Evolutionary conservation across 2,329 filamentous ascomycete genomes (phyloP).

Genomic region (Pezicula radicicola): DNA sequence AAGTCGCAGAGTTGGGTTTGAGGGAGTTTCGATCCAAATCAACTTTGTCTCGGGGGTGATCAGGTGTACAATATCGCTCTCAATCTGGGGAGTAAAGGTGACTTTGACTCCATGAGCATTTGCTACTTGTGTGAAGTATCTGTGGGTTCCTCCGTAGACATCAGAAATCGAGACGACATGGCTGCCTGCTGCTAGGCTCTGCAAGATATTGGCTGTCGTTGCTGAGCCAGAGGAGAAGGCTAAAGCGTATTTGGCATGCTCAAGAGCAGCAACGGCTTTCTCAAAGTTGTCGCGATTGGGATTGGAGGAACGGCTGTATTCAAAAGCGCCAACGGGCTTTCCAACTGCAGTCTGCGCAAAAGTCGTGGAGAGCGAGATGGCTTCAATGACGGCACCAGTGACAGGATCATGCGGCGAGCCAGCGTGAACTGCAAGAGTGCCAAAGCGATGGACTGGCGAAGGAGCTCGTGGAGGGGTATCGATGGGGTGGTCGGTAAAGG

Average conservation of each 20-base stretch:
- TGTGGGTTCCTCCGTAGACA: conserved; percentile 95
- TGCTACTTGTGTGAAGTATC: conserved; percentile 98
- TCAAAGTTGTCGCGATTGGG: conserved; percentile 97
- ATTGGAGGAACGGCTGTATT: conserved; percentile 92
- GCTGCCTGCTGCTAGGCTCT: conserved; percentile 84
- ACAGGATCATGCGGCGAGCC: conserved; percentile 85
- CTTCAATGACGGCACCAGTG: conserved; percentile 92
- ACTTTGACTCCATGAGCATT: conserved; percentile 91
- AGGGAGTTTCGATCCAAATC: conserved; percentile 95
- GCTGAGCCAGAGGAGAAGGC: conserved; percentile 94
- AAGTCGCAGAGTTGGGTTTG: conserved; percentile 88
- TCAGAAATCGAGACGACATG: conserved; percentile 97
- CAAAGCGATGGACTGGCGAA: conserved; percentile 77
- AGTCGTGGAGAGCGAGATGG: conserved; percentile 94
- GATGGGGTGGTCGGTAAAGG: conserved; percentile 48
- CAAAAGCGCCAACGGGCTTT: conserved; percentile 81
- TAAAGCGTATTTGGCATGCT: conserved; percentile 88
- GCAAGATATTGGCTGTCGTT: conserved; percentile 88
- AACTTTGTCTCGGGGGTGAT: conserved; percentile 88
- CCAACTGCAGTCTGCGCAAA: conserved; percentile 91
- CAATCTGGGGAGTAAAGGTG: conserved; percentile 90
- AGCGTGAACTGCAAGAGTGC: conserved; percentile 91
- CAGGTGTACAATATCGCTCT: conserved; percentile 79
- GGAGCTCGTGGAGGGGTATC: conserved; percentile 72
- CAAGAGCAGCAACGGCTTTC: conserved; percentile 82